Conservation (phyloP, 163 green algal species). For the Scenedesmus sp. region DNA sequence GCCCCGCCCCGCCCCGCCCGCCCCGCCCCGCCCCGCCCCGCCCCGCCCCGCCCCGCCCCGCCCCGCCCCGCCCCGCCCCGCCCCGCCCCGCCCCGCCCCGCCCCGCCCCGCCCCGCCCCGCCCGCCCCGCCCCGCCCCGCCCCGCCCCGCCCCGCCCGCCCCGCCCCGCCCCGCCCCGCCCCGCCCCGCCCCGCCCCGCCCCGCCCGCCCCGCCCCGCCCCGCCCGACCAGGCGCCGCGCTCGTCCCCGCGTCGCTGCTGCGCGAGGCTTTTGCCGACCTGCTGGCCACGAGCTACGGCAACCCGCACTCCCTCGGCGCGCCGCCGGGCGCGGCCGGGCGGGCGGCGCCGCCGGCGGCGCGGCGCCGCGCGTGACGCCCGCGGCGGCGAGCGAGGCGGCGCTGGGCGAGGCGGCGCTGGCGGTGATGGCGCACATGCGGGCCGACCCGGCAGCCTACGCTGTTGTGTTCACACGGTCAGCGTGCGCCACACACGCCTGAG, state of each 20-base stretch:
- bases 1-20: too few species aligned
- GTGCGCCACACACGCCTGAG: too few species aligned
- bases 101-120: too few species aligned
- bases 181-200: neutral
- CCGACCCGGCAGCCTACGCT: conserved; percentile 54
- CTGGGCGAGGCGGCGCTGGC: conserved; percentile 13
- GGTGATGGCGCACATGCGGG: conserved; percentile 51
- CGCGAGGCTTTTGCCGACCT: conserved; percentile 49
- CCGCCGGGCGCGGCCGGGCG: conserved; percentile 16
- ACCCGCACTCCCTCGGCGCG: conserved; percentile 54
- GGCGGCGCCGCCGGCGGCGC: too few species aligned
- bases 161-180: too few species aligned
- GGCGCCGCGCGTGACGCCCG: neutral
- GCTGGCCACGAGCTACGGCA: conserved; percentile 51
- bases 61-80: too few species aligned
- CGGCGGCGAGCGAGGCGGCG: conserved; percentile 24
- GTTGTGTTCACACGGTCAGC: conserved; percentile 69
- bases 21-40: too few species aligned
- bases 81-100: too few species aligned
- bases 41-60: neutral
- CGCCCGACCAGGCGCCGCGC: conserved; percentile 26
- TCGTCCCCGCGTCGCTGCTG: conserved; percentile 63
- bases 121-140: neutral
- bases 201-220: neutral
- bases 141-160: neutral